Evolutionary conservation across 1,284 basidiomycete genomes (phyloP).

Genomic region (Mycena sp.): DNA sequence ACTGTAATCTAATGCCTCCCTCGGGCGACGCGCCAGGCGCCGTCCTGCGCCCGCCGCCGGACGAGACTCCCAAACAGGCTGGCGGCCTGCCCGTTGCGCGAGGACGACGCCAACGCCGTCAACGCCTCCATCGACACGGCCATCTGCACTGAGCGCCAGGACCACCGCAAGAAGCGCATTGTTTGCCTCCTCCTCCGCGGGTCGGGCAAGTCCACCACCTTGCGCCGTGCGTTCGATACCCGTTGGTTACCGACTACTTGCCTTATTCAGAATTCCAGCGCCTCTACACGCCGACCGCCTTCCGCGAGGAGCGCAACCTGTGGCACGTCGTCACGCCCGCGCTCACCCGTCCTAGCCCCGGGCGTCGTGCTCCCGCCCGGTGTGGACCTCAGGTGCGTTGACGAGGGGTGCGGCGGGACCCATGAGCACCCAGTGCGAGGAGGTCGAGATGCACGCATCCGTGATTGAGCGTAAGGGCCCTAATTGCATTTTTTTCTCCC

Average conservation of each 20-base stretch:
- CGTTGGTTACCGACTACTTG: constrained; percentile 13
- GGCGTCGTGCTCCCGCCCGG: no score
- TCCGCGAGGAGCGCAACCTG: constrained; percentile 74
- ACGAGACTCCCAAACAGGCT: constrained; percentile 70
- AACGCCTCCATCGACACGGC: constrained; percentile 74
- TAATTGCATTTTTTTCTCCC: no score
- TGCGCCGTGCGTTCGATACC: constrained; percentile 69
- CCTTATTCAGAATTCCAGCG: constrained; percentile 87
- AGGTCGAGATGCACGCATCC: no score
- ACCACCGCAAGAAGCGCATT: constrained; percentile 66
- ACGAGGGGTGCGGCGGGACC: no score
- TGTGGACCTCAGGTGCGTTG: no score
- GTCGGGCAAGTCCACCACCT: constrained; percentile 81
- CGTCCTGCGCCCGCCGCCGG: constrained; percentile 64
- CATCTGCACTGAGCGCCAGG: constrained; percentile 69
- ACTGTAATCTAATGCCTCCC: no score
- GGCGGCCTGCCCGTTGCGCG: constrained; percentile 57
- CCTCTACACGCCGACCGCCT: constrained; percentile 79
- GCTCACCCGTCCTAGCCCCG: no score
- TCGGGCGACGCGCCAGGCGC: constrained; percentile 74
- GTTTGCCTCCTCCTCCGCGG: constrained; percentile 75
- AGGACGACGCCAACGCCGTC: constrained; percentile 69
- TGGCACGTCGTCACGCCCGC: constrained; percentile 85
- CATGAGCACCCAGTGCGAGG: no score
- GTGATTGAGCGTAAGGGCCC: no score